Evolutionary conservation across 164 flowering plant species (phyloP), one percentile per base, ranked within the genome.

Genomic region (Tetracentron sinense): DNA sequence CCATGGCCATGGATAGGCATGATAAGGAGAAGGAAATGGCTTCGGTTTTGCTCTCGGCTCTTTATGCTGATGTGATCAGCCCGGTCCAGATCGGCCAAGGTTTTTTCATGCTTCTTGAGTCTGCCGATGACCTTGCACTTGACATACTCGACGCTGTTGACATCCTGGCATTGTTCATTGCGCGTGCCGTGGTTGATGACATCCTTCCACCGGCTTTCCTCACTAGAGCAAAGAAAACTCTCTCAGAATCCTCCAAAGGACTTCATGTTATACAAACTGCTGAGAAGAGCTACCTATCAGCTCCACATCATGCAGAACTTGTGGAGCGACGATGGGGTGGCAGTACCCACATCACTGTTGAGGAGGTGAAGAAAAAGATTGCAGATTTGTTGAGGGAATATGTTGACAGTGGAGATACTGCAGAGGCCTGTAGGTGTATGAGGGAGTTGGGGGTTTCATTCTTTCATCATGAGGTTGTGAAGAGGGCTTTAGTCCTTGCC

Each of bases 1-100:
- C 97, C 64, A 75, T 86, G 79, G 96, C 99, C 61, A 89, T 94
- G 99, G 99, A 91, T 73, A 79, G 96, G 68, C 92, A 94, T 74
- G 96, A 94, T 72, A 91, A 89, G 75, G 97, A 89, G 79, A 94
- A 94, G 75, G 99, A 94, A 65, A 94, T 89, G 97, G 92, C 99
- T 46, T 86, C 99, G 2, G 99, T 95, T 67, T 71, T 95, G 61
- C 88, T 95, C 14, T 92, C 99, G 31, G 89, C 96, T 62, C 81
- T 94, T 2, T 94, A 94, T 77, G 91, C 89, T 25, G 94, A 92
- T 81, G 96, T 94, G 59, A 80, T 94, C 64, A 86, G 77, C 58
- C 63, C 99, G 15, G 72, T 78, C 49, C 88, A 86, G 64, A 92
- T 94, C n/a, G 83, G 92, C 58, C 91, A 83, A 73, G 99, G 99